phyloP scores from a whole-genome alignment of 2,329 filamentous ascomycete genomes.

The Mycosphaerella sp. region DNA sequence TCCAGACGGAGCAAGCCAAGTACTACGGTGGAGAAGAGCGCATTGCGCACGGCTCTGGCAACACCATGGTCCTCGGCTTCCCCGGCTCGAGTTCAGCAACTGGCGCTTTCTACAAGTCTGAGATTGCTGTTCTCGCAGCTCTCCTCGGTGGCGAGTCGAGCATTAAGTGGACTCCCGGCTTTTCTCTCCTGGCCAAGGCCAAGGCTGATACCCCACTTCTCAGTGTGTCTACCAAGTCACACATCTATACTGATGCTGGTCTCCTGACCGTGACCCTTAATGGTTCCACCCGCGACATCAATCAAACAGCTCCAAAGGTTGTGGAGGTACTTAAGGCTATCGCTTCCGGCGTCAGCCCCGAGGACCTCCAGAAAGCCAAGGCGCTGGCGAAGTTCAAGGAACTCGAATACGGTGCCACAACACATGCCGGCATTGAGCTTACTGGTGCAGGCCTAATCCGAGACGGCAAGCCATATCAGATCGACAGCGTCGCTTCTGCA shows the following conservation, averaged over 20 bases:
- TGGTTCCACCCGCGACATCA: conserved; percentile 66
- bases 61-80: conserved; percentile 86
- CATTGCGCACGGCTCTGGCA: conserved; percentile 67
- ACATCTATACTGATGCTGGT: conserved; percentile 88
- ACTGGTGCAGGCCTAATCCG: conserved; percentile 80
- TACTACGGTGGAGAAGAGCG: conserved; percentile 97
- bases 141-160: conserved; percentile 83
- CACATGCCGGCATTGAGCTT: conserved; percentile 69
- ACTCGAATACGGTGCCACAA: conserved; percentile 72
- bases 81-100: conserved; percentile 74
- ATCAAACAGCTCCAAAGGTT: conserved; percentile 65
- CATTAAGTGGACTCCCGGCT: conserved; percentile 95
- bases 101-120: conserved; percentile 73
- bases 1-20: conserved; percentile 62
- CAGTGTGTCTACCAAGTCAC: conserved; percentile 66
- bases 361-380: conserved; percentile 86
- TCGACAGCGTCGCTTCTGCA: conserved; percentile 69
- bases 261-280: conserved; percentile 77
- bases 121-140: conserved; percentile 77
- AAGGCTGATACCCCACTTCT: conserved; percentile 60
- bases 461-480: conserved; percentile 74
- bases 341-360: conserved; percentile 62
- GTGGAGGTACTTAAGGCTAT: conserved; percentile 78
- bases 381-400: conserved; percentile 90
- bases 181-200: conserved; percentile 81